These are phyloP conservation scores for Thinopyrum elongatum DNA, from an alignment of 176 grass and related monocot genomes.

Conservation along the genomic window DNA sequence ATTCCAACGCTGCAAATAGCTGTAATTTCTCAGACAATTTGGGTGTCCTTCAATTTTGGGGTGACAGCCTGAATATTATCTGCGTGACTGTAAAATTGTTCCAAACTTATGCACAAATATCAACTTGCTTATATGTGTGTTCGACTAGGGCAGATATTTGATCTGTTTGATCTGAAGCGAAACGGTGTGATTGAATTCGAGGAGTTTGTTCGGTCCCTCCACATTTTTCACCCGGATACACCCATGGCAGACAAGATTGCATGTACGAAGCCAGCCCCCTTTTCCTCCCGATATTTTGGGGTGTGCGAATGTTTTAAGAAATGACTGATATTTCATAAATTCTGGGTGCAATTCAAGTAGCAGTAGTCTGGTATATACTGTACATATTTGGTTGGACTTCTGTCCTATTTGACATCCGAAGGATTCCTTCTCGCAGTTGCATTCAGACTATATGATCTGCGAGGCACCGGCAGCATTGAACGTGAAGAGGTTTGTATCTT, in stretches of 20 bases:
- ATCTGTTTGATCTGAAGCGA: slow-evolving; percentile 76
- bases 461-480: slow-evolving; percentile 72
- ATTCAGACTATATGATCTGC: slow-evolving; percentile 86
- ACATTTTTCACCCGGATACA: slow-evolving; percentile 78
- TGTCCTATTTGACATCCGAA: not conserved
- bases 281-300: not conserved
- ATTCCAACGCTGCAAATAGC: not conserved
- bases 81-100: not conserved
- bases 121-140: not conserved
- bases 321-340: not conserved
- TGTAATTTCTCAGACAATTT: not conserved
- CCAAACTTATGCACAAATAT: not conserved
- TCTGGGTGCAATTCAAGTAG: not conserved
- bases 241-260: slow-evolving; percentile 57
- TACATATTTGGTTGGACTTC: not conserved
- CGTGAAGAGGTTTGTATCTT: slow-evolving; percentile 54
- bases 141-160: slow-evolving; percentile 69
- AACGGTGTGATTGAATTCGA: slow-evolving; percentile 84
- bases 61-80: not conserved
- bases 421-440: slow-evolving; percentile 59
- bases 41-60: not conserved
- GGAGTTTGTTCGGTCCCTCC: slow-evolving; percentile 80
- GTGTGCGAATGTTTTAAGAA: not conserved
- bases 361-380: not conserved
- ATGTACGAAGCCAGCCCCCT: slow-evolving; percentile 44